phyloP scores from a whole-genome alignment of 441 rosid species.

The Gossypium schwendimanii region DNA sequence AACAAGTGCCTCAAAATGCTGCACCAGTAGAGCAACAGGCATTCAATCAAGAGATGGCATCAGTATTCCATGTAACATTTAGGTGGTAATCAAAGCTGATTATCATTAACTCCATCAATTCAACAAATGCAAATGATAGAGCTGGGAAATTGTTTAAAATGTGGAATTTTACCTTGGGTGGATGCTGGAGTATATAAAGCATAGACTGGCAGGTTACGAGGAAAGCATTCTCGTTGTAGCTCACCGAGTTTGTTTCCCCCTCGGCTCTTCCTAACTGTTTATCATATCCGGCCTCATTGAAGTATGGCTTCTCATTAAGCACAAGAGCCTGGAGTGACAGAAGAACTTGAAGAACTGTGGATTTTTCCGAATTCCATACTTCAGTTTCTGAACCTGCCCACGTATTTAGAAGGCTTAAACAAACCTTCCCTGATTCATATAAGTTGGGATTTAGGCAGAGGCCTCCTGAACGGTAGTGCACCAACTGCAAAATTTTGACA shows the following conservation, averaged over 20 bases:
- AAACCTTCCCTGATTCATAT: slow-evolving; percentile 84
- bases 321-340: slow-evolving; percentile 93
- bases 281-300: slow-evolving; percentile 94
- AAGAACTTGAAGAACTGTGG: slow-evolving; percentile 85
- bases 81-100: too few relatives aligned
- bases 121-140: neutral
- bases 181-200: slow-evolving; percentile 59
- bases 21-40: slow-evolving; percentile 19
- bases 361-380: slow-evolving; percentile 74
- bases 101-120: neutral
- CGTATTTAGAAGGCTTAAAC: slow-evolving; percentile 86
- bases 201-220: slow-evolving; percentile 81
- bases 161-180: slow-evolving; percentile 59
- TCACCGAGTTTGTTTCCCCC: slow-evolving; percentile 83
- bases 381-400: slow-evolving; percentile 85
- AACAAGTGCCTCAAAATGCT: slow-evolving; percentile 77
- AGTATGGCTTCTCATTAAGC: slow-evolving; percentile 89
- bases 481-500: slow-evolving; percentile 42
- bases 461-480: slow-evolving; percentile 82
- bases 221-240: slow-evolving; percentile 83
- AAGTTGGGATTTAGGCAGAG: slow-evolving; percentile 85
- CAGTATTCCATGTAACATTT: neutral
- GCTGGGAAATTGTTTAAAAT: neutral
- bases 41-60: neutral
- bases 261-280: slow-evolving; percentile 73